Percentiles rank a stretch among this genome's conserved stretches.
Conservation (phyloP, 768 basidiomycete genomes). For the Pleurotus tuoliensis region DNA sequence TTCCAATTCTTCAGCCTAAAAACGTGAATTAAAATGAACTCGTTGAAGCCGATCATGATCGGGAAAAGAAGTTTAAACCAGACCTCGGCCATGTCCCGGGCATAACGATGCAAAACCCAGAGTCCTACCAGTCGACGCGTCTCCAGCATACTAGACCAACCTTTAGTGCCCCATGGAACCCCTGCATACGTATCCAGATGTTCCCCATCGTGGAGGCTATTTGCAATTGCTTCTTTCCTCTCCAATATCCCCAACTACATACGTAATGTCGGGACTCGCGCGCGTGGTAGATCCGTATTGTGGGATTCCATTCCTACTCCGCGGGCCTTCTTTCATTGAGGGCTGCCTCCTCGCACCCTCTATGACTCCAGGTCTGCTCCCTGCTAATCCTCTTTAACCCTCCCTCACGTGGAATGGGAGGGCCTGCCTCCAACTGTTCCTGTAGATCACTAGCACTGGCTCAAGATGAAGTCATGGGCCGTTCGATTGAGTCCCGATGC, state of each 20-base stretch:
- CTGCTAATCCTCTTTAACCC: conserved; percentile 1
- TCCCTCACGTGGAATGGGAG: not conserved
- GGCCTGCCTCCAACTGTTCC: not conserved
- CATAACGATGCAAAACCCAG: not conserved
- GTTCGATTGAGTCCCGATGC: too few species aligned
- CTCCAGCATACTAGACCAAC: too few species aligned
- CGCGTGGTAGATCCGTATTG: not conserved
- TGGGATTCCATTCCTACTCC: not conserved
- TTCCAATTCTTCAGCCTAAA: not conserved
- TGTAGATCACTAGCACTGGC: not conserved
- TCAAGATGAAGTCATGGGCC: too few species aligned
- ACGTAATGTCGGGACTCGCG: too few species aligned
- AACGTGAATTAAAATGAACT: too few species aligned
- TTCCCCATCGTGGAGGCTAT: too few species aligned
- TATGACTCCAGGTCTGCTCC: not conserved
- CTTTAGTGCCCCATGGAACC: too few species aligned
- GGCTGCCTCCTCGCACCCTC: not conserved
- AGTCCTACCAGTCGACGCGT: too few species aligned
- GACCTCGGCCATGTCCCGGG: not conserved
- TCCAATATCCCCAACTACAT: too few species aligned
- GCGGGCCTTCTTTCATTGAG: not conserved
- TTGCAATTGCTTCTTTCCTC: too few species aligned
- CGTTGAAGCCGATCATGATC: not conserved
- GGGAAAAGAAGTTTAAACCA: not conserved
- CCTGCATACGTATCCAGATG: too few species aligned